A percentile compares a stretch with the other conserved stretches of the same genome.
These are phyloP conservation scores for Pharus latifolius DNA, from an alignment of 176 grass and related monocot genomes.

Conservation along the genomic window DNA sequence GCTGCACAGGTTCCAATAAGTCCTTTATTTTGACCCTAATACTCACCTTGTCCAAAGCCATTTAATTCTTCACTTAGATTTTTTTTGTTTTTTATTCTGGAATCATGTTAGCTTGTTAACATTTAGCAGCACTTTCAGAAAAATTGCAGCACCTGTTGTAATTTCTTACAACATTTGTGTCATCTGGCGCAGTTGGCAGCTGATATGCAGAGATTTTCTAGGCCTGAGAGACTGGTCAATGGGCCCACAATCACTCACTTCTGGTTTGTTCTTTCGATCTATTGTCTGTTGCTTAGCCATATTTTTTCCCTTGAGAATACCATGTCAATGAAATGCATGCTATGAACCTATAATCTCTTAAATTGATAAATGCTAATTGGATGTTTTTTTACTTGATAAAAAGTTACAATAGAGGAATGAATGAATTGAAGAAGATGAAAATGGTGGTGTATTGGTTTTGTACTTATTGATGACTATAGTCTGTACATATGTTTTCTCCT, in stretches of 20 bases:
- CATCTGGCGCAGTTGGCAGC: conserved; percentile 76
- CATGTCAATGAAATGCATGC: not conserved
- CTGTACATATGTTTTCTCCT: no score
- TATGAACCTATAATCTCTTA: not conserved
- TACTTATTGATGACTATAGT: no score
- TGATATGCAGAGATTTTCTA: conserved; percentile 96
- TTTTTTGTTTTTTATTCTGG: not conserved
- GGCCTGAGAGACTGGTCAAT: conserved; percentile 94
- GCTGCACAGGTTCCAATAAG: no score
- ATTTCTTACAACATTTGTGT: conserved; percentile 15
- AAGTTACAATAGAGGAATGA: not conserved
- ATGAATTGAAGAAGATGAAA: not conserved
- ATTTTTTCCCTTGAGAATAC: not conserved
- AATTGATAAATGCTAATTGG: not conserved
- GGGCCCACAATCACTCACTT: conserved; percentile 95
- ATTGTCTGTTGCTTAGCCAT: conserved; percentile 4
- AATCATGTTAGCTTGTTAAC: not conserved
- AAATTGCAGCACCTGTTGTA: conserved; percentile 9
- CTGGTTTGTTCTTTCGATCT: conserved; percentile 56
- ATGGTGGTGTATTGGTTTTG: not conserved
- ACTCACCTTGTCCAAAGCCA: not conserved
- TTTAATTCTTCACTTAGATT: not conserved
- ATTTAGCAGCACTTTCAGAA: not conserved
- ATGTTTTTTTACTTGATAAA: not conserved
- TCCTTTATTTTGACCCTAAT: not conserved